Percentiles rank a stretch among this genome's conserved stretches.
Evolutionary conservation across 805 yeast genomes (phyloP).

Genomic region (Yarrowia bubula): DNA sequence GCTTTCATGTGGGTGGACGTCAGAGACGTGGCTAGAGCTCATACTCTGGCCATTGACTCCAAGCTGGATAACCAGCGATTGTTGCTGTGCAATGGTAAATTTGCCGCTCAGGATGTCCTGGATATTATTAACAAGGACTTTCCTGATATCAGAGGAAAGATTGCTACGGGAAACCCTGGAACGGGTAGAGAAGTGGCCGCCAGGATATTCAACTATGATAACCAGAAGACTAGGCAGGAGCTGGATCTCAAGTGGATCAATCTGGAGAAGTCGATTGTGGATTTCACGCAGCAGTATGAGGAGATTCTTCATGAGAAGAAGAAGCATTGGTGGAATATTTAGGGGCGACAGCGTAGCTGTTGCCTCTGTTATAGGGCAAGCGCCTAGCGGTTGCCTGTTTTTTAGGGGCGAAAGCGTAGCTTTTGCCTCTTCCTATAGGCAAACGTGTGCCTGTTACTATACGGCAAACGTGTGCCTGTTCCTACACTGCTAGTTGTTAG

Average conservation of each 20-base stretch:
- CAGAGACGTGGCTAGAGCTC: slow-evolving; percentile 61
- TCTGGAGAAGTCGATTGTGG: slow-evolving; percentile 12
- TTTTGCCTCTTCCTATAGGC: too few relatives aligned
- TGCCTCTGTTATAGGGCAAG: too few relatives aligned
- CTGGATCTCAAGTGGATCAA: not conserved
- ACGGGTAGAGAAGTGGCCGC: not conserved
- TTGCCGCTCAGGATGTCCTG: slow-evolving; percentile 28
- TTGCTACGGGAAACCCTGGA: not conserved
- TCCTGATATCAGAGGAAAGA: slow-evolving; percentile 4
- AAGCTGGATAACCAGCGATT: slow-evolving; percentile 33
- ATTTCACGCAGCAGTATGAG: slow-evolving; percentile 7
- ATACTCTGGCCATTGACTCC: slow-evolving; percentile 47
- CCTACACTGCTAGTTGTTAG: too few relatives aligned
- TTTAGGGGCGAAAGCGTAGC: too few relatives aligned
- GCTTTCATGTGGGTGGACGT: slow-evolving; percentile 46
- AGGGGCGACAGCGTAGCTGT: not conserved
- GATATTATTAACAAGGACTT: slow-evolving; percentile 29
- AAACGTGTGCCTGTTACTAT: too few relatives aligned
- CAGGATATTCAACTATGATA: slow-evolving; percentile 3
- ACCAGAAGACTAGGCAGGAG: slow-evolving; percentile 1
- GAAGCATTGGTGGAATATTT: slow-evolving; percentile 7
- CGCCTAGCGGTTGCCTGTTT: too few relatives aligned
- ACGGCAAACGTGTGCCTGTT: too few relatives aligned
- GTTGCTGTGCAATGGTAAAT: slow-evolving; percentile 31
- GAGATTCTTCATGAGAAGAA: slow-evolving; percentile 7